Conservation (phyloP, 2,329 filamentous ascomycete genomes). For the Corynespora cassiicola region DNA sequence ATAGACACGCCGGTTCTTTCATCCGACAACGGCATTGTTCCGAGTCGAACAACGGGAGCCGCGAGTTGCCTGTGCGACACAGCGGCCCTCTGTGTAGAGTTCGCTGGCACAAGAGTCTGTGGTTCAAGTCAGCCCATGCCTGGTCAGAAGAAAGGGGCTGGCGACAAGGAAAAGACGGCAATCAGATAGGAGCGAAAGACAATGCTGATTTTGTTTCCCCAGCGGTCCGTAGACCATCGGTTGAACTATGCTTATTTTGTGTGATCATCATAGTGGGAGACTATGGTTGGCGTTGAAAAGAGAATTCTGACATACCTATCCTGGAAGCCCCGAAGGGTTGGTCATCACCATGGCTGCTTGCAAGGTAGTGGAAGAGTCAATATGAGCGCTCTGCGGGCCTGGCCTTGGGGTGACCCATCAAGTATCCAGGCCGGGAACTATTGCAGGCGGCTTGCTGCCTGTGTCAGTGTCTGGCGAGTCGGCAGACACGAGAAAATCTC, state of each 20-base stretch:
- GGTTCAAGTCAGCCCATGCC: background rate
- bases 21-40: conserved; percentile 6
- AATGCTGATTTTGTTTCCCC: conserved; percentile 48
- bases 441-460: too few relatives aligned
- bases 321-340: background rate
- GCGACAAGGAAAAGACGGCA: background rate
- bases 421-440: too few relatives aligned
- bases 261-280: conserved; percentile 45
- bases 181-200: conserved; percentile 55
- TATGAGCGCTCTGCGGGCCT: too few relatives aligned
- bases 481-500: too few relatives aligned
- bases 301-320: conserved; percentile 30
- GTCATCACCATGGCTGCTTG: too few relatives aligned
- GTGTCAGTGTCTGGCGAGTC: too few relatives aligned
- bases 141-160: background rate
- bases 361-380: too few relatives aligned
- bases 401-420: too few relatives aligned
- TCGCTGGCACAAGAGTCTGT: too few relatives aligned
- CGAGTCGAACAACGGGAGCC: conserved; percentile 6
- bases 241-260: conserved; percentile 52
- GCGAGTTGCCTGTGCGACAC: too few relatives aligned
- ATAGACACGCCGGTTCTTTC: conserved; percentile 8
- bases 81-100: too few relatives aligned
- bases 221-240: conserved; percentile 46
- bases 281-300: conserved; percentile 8